A percentile compares a stretch with the other conserved stretches of the same genome.
Conservation (phyloP, 805 yeast species). For the Candida ovalis region DNA sequence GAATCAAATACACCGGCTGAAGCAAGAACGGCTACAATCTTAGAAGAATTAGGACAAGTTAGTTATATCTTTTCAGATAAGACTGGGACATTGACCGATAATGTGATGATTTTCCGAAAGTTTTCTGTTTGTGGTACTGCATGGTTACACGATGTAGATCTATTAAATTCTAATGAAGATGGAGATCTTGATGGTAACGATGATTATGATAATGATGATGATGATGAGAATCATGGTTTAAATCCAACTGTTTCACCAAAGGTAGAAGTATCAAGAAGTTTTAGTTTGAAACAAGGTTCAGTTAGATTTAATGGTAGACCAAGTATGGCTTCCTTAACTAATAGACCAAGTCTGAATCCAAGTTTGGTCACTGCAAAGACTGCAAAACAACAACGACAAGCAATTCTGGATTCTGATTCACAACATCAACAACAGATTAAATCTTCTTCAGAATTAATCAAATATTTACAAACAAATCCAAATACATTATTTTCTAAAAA, state of each 20-base stretch:
- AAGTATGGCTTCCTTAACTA: slow-evolving; percentile 46
- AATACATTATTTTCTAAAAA: slow-evolving; percentile 61
- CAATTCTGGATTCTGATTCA: too few relatives aligned
- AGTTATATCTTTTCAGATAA: slow-evolving; percentile 93
- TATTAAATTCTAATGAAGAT: slow-evolving; percentile 27
- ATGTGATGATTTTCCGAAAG: slow-evolving; percentile 87
- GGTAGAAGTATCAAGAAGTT: slow-evolving; percentile 3
- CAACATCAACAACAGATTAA: slow-evolving; percentile 35
- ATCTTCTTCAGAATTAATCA: slow-evolving; percentile 63
- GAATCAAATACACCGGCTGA: slow-evolving; percentile 88
- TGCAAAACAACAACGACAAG: slow-evolving; percentile 39
- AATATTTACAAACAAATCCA: slow-evolving; percentile 70
- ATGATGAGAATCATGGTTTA: background rate
- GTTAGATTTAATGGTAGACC: slow-evolving; percentile 46
- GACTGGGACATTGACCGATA: slow-evolving; percentile 96
- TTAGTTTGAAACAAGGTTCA: slow-evolving; percentile 14
- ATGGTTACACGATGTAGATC: slow-evolving; percentile 78
- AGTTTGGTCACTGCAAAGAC: slow-evolving; percentile 27
- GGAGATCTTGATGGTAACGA: too few relatives aligned
- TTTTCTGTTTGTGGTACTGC: slow-evolving; percentile 83
- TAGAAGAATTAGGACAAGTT: slow-evolving; percentile 96
- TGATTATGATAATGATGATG: slow-evolving; percentile 20
- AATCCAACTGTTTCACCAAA: background rate
- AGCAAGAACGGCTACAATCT: slow-evolving; percentile 90
- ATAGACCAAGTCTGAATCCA: slow-evolving; percentile 17